Evolutionary conservation across 2,329 filamentous ascomycete species (phyloP).

Genomic region (Dothistroma septosporum): DNA sequence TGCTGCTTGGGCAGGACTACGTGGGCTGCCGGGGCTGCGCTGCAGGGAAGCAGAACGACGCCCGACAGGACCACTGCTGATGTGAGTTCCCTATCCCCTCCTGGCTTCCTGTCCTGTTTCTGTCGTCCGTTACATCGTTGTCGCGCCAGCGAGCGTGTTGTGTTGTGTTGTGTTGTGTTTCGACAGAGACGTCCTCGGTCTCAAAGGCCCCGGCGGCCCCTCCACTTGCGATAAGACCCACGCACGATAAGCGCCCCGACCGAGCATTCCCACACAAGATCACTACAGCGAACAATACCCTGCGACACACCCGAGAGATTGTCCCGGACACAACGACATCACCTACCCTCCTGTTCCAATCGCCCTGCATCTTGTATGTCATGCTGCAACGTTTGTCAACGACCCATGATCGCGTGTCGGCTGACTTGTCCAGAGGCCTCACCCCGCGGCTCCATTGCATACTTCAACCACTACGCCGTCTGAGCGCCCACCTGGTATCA

Average conservation of each 20-base stretch:
- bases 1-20: neutral
- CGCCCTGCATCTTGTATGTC: neutral
- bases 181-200: neutral
- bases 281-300: neutral
- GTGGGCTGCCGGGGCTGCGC: neutral
- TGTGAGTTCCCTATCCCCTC: neutral
- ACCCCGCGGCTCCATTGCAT: neutral
- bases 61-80: neutral
- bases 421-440: slow-evolving; percentile 1
- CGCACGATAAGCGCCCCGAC: neutral
- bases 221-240: neutral
- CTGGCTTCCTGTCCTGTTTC: neutral
- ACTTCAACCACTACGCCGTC: neutral
- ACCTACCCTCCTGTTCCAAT: neutral
- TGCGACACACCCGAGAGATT: neutral
- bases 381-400: neutral
- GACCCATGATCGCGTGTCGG: slow-evolving; percentile 2
- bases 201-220: neutral
- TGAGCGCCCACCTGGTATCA: slow-evolving; percentile 3
- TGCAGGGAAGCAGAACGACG: neutral
- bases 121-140: neutral
- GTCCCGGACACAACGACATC: neutral
- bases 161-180: neutral
- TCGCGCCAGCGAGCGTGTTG: neutral
- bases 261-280: neutral